Evolutionary conservation across 176 grass and related monocot genomes (phyloP), one percentile per base, ranked within the genome.

Genomic region (Eremochloa ophiuroides): DNA sequence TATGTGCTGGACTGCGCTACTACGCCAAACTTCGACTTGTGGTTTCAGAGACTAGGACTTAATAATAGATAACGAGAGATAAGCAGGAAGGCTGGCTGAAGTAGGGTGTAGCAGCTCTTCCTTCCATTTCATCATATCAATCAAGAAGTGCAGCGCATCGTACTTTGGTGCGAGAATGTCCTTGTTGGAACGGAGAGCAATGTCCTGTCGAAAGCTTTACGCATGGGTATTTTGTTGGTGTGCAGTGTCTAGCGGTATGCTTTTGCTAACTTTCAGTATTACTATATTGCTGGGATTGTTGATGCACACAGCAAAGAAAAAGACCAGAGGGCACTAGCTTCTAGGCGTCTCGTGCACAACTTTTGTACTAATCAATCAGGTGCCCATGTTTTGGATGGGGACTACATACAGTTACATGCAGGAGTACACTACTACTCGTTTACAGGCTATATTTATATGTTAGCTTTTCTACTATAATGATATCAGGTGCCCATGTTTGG

Each of bases 331-430:
- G 66, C 62, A 51, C 43, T 38, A 51, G 12, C 12, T 7, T 79
- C 77, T 67, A 25, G 42, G 43, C 64, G 29, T 37, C 46, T 79
- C 62, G 77, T 79, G 77, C 31, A 7, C 77, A 0, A 34, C 62
- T 66, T 48, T 48, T 48, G 76, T 25, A 78, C 44, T 14, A 76
- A 78, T 48, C 58, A 62, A 62, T 62, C 76, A 66, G 41, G 40
- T 66, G 76, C 76, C 76, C 76, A 80, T 80, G 63, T 38, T 67
- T 38, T 55, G 77, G 63, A 53, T 68, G 26, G 43, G 10, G 47
- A 55, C 14, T 51, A 66, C 29, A 65, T 51, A 66, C 29, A 65
- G 28, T 73, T 43, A 28, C 39, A 27, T 46, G 69, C 27, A 33
- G 76, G 47, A 35, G 18, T 55, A 62, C 27, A 20, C 28, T 20